Base-by-base conservation (phyloP, 495 filamentous ascomycete genomes). In the Penicillium canescens region DNA sequence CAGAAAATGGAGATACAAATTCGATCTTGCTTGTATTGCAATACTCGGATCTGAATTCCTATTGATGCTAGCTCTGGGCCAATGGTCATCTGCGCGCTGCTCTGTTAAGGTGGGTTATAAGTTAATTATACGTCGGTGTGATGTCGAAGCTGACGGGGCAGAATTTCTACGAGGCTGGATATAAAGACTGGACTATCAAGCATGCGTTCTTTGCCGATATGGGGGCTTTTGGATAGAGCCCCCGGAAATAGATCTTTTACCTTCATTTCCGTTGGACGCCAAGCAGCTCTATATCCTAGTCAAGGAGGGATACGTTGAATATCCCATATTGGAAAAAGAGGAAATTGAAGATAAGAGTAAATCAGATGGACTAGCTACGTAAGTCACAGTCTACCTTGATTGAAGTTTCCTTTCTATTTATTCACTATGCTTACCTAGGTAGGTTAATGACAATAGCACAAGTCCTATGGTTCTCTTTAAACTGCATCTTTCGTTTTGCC, bases 311-410 rank as follows among this genome's bases (percentile, higher is more conserved):
- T 60, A 56, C 20, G 10, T 63, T 10, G 40, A 33, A 5, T 45
- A 68, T 21, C 72, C 70, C 6, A 37, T 42, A 14, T 9, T 77
- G 1, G 52, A 65, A 2, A 40, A 58, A 20, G 57, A 55, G 4
- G 53, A 68, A 2, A 74, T 79, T 14, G 42, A 53, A 28, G 71
- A 76, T 43, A 72, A 71, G 54, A 75, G 62, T 42, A 78, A 79
- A 62, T 63, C 71, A 8, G 66, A 69, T 52, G 50, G 59, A 1
- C 37, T 78, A 7, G 61, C 67, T 14, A 50, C 52, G 55, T 65
- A 23, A 18, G 43, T 43, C 18, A 18, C 18, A 18, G 18, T 18
- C 18, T 38, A 40, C 3, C 21, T 28, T 10, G 1, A 3, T 33
- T 21, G 10, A 9, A 31, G 8, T 9, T 36, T 46, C 18, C 6